A percentile compares a stretch with the other conserved stretches of the same genome.
phyloP scores from a whole-genome alignment of 495 filamentous ascomycete genomes.

The Penicillium fimorum region DNA sequence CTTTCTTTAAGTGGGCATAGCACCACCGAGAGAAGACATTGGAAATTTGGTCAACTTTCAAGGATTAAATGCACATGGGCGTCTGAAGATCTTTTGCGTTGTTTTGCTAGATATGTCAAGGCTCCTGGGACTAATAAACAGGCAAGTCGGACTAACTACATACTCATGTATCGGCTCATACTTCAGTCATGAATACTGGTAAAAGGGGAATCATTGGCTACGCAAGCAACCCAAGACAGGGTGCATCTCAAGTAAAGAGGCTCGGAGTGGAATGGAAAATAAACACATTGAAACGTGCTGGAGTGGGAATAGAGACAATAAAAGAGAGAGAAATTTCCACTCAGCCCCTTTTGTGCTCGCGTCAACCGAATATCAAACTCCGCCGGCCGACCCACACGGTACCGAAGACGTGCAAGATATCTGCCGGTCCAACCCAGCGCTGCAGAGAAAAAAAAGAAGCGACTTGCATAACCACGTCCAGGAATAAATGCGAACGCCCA shows the following conservation, averaged over 20 bases:
- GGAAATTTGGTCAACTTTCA: background rate
- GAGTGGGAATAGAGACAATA: constrained; percentile 50
- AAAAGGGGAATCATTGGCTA: constrained; percentile 15
- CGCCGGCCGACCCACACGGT: constrained; percentile 46
- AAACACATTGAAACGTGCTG: constrained; percentile 50
- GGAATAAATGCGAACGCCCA: constrained; percentile 43
- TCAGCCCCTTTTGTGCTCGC: constrained; percentile 48
- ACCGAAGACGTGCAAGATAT: constrained; percentile 41
- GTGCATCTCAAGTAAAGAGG: constrained; percentile 2
- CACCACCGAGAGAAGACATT: background rate
- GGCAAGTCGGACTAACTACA: background rate
- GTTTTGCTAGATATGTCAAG: background rate
- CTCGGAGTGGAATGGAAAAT: constrained; percentile 30
- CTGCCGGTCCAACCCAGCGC: constrained; percentile 44
- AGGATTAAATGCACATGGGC: background rate
- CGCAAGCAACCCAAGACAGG: constrained; percentile 11
- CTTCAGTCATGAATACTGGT: constrained; percentile 1
- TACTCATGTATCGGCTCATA: background rate
- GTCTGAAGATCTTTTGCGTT: background rate
- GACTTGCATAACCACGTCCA: constrained; percentile 43
- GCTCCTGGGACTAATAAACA: background rate
- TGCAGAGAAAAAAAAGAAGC: constrained; percentile 41
- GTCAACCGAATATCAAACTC: constrained; percentile 53
- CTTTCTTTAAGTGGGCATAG: background rate
- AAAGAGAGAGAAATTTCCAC: constrained; percentile 52